Evolutionary conservation across 495 filamentous ascomycete species (phyloP).

Genomic region (Parachaetomium inaequale): DNA sequence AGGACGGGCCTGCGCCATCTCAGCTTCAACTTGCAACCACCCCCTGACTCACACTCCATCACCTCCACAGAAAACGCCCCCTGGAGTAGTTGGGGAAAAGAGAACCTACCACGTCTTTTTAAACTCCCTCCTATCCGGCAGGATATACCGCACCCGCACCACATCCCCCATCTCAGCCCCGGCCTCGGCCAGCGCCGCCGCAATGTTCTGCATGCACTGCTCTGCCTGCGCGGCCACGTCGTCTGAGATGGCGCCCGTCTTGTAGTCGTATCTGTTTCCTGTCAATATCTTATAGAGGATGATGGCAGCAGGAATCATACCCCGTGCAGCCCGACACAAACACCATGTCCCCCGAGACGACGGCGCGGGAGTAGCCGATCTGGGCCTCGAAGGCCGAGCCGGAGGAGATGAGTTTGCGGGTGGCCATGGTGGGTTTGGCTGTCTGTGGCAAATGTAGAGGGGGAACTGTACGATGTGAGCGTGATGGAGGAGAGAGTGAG

Average conservation of each 20-base stretch:
- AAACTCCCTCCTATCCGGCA: constrained; percentile 37
- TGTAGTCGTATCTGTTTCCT: constrained; percentile 38
- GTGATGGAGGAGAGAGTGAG: not conserved
- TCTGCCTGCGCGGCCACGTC: constrained; percentile 36
- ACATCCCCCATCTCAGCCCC: constrained; percentile 33
- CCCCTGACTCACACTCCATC: not conserved
- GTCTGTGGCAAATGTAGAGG: not conserved
- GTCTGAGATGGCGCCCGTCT: constrained; percentile 29
- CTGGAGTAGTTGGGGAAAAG: not conserved
- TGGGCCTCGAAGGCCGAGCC: constrained; percentile 39
- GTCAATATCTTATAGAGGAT: not conserved
- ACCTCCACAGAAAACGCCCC: too few species aligned
- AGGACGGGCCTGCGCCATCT: constrained; percentile 28
- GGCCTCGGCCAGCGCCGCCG: constrained; percentile 32
- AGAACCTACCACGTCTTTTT: constrained; percentile 22
- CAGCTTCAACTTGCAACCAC: not conserved
- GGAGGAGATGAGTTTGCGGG: constrained; percentile 36
- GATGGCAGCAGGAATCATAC: constrained; percentile 16
- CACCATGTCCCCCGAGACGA: constrained; percentile 35
- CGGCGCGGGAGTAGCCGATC: constrained; percentile 44
- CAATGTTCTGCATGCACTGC: constrained; percentile 36
- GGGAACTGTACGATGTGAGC: not conserved
- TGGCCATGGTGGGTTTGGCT: constrained; percentile 5
- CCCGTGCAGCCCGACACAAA: constrained; percentile 44
- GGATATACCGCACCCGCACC: constrained; percentile 39